Conservation (phyloP, 352 stramenopile species). For the Phytophthora parvispora region DNA sequence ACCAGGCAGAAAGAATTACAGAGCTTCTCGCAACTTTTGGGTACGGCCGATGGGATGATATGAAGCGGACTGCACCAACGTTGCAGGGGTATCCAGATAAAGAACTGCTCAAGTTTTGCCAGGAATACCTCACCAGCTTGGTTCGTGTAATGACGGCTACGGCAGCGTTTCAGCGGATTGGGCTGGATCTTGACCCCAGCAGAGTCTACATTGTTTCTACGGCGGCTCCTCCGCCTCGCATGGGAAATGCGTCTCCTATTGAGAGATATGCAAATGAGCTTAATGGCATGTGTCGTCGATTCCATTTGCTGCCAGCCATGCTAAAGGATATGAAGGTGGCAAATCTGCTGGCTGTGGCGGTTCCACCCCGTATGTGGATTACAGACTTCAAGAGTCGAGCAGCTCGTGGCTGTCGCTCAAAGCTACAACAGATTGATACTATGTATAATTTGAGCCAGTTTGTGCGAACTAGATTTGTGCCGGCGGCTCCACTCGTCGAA, state of each 20-base stretch:
- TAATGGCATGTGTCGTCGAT: conserved; percentile 47
- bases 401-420: conserved; percentile 53
- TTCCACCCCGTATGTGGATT: conserved; percentile 43
- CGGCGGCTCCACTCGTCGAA: conserved; percentile 36
- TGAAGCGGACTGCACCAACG: conserved; percentile 37
- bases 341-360: conserved; percentile 34
- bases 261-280: conserved; percentile 47
- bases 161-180: conserved; percentile 34
- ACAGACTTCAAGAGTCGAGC: conserved; percentile 36
- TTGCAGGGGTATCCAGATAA: conserved; percentile 56
- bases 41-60: conserved; percentile 89
- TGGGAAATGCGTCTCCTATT: conserved; percentile 42
- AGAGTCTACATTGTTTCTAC: conserved; percentile 42
- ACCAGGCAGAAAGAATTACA: conserved; percentile 50
- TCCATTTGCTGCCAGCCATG: conserved; percentile 52
- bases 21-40: conserved; percentile 74
- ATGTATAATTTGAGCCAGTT: conserved; percentile 63
- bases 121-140: conserved; percentile 60
- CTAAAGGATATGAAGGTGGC: conserved; percentile 53
- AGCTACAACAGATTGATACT: conserved; percentile 78
- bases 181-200: conserved; percentile 34
- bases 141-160: conserved; percentile 55
- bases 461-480: conserved; percentile 48
- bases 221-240: conserved; percentile 1
- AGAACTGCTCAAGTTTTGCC: conserved; percentile 57